Evolutionary conservation across 257 asterid genomes (phyloP).

Genomic region (Capsicum rhomboideum): DNA sequence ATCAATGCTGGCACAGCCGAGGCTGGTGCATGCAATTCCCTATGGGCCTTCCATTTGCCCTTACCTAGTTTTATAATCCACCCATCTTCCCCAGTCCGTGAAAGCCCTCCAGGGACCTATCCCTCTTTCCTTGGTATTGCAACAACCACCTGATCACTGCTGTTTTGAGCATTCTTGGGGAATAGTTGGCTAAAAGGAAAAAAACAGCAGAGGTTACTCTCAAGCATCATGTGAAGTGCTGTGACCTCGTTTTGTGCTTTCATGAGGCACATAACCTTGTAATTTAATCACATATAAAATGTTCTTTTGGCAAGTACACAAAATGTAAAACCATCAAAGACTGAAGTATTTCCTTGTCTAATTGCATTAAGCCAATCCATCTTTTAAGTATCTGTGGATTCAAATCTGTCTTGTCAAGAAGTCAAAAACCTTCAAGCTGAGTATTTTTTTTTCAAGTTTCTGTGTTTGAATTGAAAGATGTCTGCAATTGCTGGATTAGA

Average conservation of each 20-base stretch:
- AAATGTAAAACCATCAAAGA: not conserved
- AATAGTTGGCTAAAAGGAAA: not conserved
- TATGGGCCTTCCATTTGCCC: not conserved
- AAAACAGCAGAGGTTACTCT: not conserved
- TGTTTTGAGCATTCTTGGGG: not conserved
- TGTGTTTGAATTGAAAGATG: not conserved
- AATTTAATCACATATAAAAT: not conserved
- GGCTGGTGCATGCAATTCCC: slow-evolving; percentile 2
- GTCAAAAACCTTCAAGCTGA: not conserved
- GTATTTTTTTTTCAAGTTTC: no score
- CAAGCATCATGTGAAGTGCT: not conserved
- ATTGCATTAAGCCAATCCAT: not conserved
- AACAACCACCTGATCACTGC: not conserved
- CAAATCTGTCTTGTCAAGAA: not conserved
- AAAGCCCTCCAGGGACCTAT: not conserved
- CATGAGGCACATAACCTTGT: not conserved
- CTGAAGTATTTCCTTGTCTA: not conserved
- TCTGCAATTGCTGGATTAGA: not conserved
- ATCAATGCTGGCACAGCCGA: not conserved
- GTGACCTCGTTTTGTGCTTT: not conserved
- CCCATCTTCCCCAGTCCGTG: not conserved
- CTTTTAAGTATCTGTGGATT: not conserved
- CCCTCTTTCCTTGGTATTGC: not conserved
- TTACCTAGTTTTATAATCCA: not conserved
- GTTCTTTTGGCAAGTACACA: not conserved